Conservation (phyloP, 1,139 yeast species). For the Spathaspora sp. region DNA sequence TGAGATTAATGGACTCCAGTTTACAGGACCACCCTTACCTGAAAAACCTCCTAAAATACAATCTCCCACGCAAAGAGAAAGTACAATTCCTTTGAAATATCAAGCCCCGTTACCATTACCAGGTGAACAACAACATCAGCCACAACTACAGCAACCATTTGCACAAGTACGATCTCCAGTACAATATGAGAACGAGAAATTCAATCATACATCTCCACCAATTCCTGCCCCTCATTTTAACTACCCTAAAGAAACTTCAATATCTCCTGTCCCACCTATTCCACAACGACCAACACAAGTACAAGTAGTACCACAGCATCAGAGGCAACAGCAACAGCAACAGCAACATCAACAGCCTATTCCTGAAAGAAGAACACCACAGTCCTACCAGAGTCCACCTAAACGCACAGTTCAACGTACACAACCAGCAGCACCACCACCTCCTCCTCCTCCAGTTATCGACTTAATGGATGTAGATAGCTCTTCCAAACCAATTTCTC, state of each 20-base stretch:
- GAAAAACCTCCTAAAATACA: slow-evolving; percentile 24
- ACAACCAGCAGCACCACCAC: background rate
- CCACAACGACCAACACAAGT: background rate
- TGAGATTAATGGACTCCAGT: slow-evolving; percentile 8
- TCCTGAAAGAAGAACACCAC: background rate
- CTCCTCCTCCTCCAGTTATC: slow-evolving; percentile 5
- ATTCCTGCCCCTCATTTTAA: background rate
- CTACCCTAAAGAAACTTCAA: slow-evolving; percentile 8
- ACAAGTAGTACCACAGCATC: background rate
- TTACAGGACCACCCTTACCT: slow-evolving; percentile 46
- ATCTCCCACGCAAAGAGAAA: slow-evolving; percentile 3
- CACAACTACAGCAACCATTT: slow-evolving; percentile 1
- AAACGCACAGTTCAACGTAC: background rate
- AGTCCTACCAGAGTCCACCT: background rate
- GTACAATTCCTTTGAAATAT: slow-evolving; percentile 28
- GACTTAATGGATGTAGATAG: slow-evolving; percentile 20
- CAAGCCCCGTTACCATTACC: slow-evolving; percentile 39
- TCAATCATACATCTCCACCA: background rate
- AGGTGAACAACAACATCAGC: slow-evolving; percentile 6
- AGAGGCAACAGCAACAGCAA: too few species aligned
- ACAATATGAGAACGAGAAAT: background rate
- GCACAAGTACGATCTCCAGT: background rate
- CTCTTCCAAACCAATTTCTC: background rate
- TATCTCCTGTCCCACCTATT: slow-evolving; percentile 17
- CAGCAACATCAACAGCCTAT: background rate